These are phyloP conservation scores for Trifolium pratense DNA, from an alignment of 306 rosid genomes.

Conservation along the genomic window DNA sequence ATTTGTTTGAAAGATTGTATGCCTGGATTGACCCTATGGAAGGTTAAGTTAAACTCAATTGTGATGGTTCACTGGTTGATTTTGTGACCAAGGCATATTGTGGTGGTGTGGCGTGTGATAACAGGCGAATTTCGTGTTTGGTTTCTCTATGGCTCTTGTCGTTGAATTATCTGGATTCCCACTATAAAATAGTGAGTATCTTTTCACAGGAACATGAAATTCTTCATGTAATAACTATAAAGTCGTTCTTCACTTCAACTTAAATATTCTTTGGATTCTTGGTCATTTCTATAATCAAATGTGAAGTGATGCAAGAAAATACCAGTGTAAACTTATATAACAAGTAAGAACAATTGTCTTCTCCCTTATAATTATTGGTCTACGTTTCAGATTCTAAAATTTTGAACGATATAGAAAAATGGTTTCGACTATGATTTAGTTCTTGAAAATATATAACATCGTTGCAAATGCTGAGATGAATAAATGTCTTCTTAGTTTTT, in stretches of 20 bases:
- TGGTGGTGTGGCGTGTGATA: background rate
- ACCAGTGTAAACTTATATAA: background rate
- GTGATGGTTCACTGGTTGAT: background rate
- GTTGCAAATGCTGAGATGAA: no score
- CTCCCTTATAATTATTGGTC: no score
- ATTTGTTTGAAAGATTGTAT: no score
- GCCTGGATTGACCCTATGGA: background rate
- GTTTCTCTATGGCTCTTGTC: background rate
- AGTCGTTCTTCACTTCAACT: background rate
- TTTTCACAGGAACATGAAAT: background rate
- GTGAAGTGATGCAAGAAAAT: background rate
- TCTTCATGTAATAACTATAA: background rate
- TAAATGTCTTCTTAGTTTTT: no score
- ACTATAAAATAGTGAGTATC: background rate
- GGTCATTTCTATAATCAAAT: background rate
- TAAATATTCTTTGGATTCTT: background rate
- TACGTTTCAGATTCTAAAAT: no score
- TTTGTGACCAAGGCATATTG: background rate
- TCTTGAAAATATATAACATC: no score
- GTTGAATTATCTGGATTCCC: background rate
- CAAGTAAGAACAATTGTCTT: no score
- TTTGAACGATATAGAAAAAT: no score
- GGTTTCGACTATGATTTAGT: no score
- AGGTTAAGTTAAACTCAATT: background rate
- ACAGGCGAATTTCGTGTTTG: background rate